A percentile compares a stretch with the other conserved stretches of the same genome.
Evolutionary conservation across 2,329 filamentous ascomycete species (phyloP).

Genomic region (Helminthosporium solani): DNA sequence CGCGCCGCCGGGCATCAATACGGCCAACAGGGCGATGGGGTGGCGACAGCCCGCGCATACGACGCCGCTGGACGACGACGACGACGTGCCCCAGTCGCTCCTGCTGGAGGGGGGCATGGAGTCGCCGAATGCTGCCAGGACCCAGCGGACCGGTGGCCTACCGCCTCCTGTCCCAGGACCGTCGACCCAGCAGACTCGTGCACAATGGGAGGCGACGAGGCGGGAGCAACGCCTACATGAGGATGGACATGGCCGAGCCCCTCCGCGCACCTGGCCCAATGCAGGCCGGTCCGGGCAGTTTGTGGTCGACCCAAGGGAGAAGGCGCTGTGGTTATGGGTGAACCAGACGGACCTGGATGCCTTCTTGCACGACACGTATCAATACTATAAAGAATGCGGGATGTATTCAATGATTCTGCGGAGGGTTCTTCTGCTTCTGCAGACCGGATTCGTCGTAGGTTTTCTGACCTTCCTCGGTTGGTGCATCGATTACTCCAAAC

Average conservation of each 20-base stretch:
- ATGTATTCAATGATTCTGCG: conserved; percentile 81
- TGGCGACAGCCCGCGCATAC: conserved; percentile 40
- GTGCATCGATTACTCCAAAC: conserved; percentile 77
- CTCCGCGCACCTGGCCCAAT: conserved; percentile 23
- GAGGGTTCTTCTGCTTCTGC: conserved; percentile 71
- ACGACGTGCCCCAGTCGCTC: conserved; percentile 64
- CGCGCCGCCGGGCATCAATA: conserved; percentile 28
- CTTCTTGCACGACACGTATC: conserved; percentile 82
- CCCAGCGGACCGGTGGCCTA: conserved; percentile 29
- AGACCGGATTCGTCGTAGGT: conserved; percentile 77
- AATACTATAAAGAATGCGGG: conserved; percentile 80
- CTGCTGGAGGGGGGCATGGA: conserved; percentile 56
- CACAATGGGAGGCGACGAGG: conserved; percentile 54
- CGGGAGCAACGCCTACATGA: conserved; percentile 49
- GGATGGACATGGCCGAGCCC: conserved; percentile 20
- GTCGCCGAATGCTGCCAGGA: conserved; percentile 23
- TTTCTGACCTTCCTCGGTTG: conserved; percentile 82
- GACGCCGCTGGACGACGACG: conserved; percentile 52
- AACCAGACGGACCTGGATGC: conserved; percentile 87
- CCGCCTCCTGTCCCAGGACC: conserved; percentile 47
- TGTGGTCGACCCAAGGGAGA: conserved; percentile 63
- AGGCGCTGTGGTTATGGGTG: conserved; percentile 88
- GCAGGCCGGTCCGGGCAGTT: conserved; percentile 28
- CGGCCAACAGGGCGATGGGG: conserved; percentile 32
- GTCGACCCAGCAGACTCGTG: conserved; percentile 45